Conservation (phyloP, 129 eudicot species). For the Centella asiatica region DNA sequence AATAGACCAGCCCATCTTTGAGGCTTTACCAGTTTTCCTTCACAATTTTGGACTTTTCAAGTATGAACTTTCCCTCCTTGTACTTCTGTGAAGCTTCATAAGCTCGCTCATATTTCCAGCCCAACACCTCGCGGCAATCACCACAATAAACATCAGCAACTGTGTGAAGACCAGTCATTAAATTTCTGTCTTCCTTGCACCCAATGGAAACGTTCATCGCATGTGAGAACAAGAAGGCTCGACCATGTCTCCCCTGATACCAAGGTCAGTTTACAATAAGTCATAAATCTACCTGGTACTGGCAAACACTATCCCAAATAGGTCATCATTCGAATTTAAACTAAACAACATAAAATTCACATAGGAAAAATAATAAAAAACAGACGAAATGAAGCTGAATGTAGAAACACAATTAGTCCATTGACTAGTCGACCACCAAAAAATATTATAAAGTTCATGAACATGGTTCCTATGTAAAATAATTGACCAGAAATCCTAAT, state of each 20-base stretch:
- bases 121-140: slow-evolving; percentile 70
- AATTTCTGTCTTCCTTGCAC: slow-evolving; percentile 62
- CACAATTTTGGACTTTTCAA: slow-evolving; percentile 79
- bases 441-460: neutral
- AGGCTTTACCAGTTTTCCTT: slow-evolving; percentile 66
- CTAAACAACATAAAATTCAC: neutral
- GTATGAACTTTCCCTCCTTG: slow-evolving; percentile 86
- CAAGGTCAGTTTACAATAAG: slow-evolving; percentile 1
- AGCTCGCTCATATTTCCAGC: slow-evolving; percentile 90
- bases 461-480: neutral
- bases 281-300: neutral
- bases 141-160: slow-evolving; percentile 75
- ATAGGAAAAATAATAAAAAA: too few relatives aligned
- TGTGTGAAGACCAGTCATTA: slow-evolving; percentile 87
- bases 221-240: slow-evolving; percentile 82
- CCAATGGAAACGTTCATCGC: slow-evolving; percentile 66
- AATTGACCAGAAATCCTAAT: neutral
- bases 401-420: neutral
- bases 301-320: neutral
- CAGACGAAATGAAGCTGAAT: too few relatives aligned
- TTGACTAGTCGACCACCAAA: too few relatives aligned
- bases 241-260: slow-evolving; percentile 58
- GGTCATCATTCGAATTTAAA: neutral
- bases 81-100: slow-evolving; percentile 64
- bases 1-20: slow-evolving; percentile 12